These are phyloP conservation scores for Pelargonium fulgidum DNA, from an alignment of 441 rosid genomes.

Conservation along the genomic window DNA sequence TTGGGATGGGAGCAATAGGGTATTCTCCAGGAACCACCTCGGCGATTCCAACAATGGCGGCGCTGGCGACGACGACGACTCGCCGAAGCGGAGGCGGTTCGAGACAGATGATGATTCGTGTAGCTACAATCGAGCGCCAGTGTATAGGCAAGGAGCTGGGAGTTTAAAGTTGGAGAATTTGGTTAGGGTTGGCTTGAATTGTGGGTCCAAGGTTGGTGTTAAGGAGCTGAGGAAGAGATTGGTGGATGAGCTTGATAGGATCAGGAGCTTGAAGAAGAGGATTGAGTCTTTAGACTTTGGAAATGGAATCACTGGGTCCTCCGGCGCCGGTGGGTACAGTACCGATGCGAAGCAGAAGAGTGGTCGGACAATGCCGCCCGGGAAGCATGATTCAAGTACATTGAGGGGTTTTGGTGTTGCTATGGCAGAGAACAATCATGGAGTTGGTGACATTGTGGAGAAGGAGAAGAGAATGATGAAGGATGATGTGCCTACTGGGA, in stretches of 20 bases:
- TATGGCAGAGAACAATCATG: slow-evolving; percentile 60
- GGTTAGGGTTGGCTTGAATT: slow-evolving; percentile 41
- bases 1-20: slow-evolving; percentile 43
- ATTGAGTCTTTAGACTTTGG: slow-evolving; percentile 67
- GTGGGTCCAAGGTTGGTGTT: slow-evolving; percentile 24
- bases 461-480: slow-evolving; percentile 94
- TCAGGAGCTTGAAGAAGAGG: slow-evolving; percentile 69
- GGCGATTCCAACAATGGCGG: background rate
- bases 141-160: slow-evolving; percentile 17
- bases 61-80: background rate
- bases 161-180: slow-evolving; percentile 31
- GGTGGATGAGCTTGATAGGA: slow-evolving; percentile 61
- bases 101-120: slow-evolving; percentile 39
- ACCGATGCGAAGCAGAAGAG: slow-evolving; percentile 42
- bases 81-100: slow-evolving; percentile 17
- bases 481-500: slow-evolving; percentile 84
- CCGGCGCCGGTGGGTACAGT: slow-evolving; percentile 25
- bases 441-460: slow-evolving; percentile 56
- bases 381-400: slow-evolving; percentile 47
- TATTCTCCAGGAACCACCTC: slow-evolving; percentile 61
- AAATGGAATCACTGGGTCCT: slow-evolving; percentile 30
- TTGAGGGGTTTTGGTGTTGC: slow-evolving; percentile 61
- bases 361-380: slow-evolving; percentile 41
- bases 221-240: slow-evolving; percentile 60
- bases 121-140: slow-evolving; percentile 27